Base-by-base conservation (phyloP, 139 green algal species). In the Picochlorum sp. region DNA sequence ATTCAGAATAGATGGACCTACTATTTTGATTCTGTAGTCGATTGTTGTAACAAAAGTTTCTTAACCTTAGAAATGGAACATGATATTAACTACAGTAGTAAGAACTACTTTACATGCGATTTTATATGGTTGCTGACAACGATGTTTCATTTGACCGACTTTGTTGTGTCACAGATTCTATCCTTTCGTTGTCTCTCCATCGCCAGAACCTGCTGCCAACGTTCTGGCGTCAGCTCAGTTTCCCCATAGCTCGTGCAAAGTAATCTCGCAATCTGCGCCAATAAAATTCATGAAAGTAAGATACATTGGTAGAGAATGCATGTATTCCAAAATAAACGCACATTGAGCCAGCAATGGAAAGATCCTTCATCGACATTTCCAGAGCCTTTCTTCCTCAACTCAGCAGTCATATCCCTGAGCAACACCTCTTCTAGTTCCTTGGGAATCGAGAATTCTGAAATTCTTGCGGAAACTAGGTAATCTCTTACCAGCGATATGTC, bases 291-390 rank as follows among this genome's bases (percentile, higher is more conserved):
- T 3, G 34, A 30, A 30, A 30, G 28, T 30, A 30, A 30, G 28
- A 30, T 30, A 30, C 4, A 30, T 3, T 30, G 28, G 28, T 30
- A 30, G 28, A 7, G 4, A 30, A 30, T 30, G 28, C 28, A 30
- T 15, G 28, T 38, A 64, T 65, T 28, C n/a, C 47, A 54, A 54
- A 26, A 54, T 20, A 54, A 20, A 54, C 47, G 47, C 49, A 80
- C 57, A 34, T 69, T 82, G 60, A 82, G 61, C 71, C 71, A 79
- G 16, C 31, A 54, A 59, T 82, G 75, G 44, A 82, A 69, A 49
- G 60, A 63, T 14, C 15, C 51, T 14, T 57, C 31, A 41, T 58
- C 44, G 34, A 28, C 56, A 4, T 73, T 21, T 6, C 41, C 37
- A 3, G 44, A 38, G 47, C 71, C 54, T 54, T 20, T 54, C 49